phyloP scores from a whole-genome alignment of 2,329 filamentous ascomycete genomes.

The Sclerotiophoma versabilis region DNA sequence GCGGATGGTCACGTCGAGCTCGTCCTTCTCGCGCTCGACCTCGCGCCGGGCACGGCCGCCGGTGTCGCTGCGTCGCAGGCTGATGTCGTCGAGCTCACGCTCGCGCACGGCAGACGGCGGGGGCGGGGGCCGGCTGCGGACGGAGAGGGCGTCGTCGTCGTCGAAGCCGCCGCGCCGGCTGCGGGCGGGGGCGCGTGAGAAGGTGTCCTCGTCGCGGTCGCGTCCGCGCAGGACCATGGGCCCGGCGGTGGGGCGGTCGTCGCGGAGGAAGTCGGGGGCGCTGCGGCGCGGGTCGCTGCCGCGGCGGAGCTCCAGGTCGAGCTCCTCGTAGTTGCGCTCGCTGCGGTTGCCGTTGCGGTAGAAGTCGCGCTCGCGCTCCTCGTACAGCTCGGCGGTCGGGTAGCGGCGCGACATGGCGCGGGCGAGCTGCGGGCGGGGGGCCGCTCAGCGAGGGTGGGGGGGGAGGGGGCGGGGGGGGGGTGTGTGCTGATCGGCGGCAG shows the following conservation, averaged over 20 bases:
- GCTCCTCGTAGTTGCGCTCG: slow-evolving; percentile 57
- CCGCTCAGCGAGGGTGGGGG: slow-evolving; percentile 9
- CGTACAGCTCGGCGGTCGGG: slow-evolving; percentile 56
- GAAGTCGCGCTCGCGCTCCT: slow-evolving; percentile 59
- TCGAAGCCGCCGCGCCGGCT: slow-evolving; percentile 48
- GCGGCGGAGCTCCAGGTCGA: slow-evolving; percentile 57
- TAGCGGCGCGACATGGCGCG: slow-evolving; percentile 55
- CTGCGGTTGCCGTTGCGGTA: slow-evolving; percentile 52
- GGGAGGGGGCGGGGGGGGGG: slow-evolving; percentile 4
- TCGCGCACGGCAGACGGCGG: slow-evolving; percentile 38
- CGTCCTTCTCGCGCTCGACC: slow-evolving; percentile 37
- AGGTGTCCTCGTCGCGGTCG: slow-evolving; percentile 51
- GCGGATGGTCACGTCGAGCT: slow-evolving; percentile 46
- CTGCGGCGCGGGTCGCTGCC: slow-evolving; percentile 50
- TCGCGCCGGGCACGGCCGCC: slow-evolving; percentile 43
- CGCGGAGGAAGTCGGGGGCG: slow-evolving; percentile 57
- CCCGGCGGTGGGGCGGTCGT: slow-evolving; percentile 56
- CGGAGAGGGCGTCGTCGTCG: slow-evolving; percentile 49
- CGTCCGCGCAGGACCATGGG: slow-evolving; percentile 55
- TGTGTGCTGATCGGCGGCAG: slow-evolving; percentile 22
- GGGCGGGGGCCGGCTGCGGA: slow-evolving; percentile 40
- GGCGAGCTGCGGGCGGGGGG: slow-evolving; percentile 24
- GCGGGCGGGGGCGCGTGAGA: slow-evolving; percentile 36
- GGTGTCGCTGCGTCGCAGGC: slow-evolving; percentile 47
- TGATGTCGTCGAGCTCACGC: slow-evolving; percentile 49